phyloP scores from a whole-genome alignment of 352 stramenopile genomes.

The Globisporangium parvum region DNA sequence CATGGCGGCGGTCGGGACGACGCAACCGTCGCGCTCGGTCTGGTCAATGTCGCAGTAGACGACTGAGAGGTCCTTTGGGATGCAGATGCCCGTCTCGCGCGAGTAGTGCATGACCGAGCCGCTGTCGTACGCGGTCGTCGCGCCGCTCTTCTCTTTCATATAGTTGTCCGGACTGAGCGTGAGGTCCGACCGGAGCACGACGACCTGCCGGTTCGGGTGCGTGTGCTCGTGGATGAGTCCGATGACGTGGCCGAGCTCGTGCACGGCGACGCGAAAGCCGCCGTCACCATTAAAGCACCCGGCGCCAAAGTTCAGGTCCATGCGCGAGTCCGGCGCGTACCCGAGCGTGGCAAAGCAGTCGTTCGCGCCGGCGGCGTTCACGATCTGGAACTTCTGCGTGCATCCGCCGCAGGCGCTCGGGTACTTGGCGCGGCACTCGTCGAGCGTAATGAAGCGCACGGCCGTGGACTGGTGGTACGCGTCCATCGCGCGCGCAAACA shows the following conservation, averaged over 20 bases:
- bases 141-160: slow-evolving; percentile 23
- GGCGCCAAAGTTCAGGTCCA: slow-evolving; percentile 39
- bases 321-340: slow-evolving; percentile 27
- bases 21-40: slow-evolving; percentile 18
- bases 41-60: slow-evolving; percentile 36
- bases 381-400: slow-evolving; percentile 29
- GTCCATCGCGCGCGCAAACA: slow-evolving; percentile 31
- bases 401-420: slow-evolving; percentile 31
- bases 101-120: slow-evolving; percentile 45
- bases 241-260: slow-evolving; percentile 40
- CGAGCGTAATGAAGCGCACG: slow-evolving; percentile 29
- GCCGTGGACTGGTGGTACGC: slow-evolving; percentile 27
- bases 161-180: slow-evolving; percentile 50
- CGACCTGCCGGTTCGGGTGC: slow-evolving; percentile 34
- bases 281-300: slow-evolving; percentile 38
- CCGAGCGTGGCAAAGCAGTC: slow-evolving; percentile 40
- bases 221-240: slow-evolving; percentile 44
- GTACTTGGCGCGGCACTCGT: slow-evolving; percentile 23
- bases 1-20: slow-evolving; percentile 15
- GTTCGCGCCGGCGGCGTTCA: slow-evolving; percentile 16
- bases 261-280: slow-evolving; percentile 28
- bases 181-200: slow-evolving; percentile 32
- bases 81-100: slow-evolving; percentile 31
- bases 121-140: slow-evolving; percentile 26
- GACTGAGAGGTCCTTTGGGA: slow-evolving; percentile 22